Conservation (phyloP, 2,329 filamentous ascomycete species). For the Eurotiales sp. region DNA sequence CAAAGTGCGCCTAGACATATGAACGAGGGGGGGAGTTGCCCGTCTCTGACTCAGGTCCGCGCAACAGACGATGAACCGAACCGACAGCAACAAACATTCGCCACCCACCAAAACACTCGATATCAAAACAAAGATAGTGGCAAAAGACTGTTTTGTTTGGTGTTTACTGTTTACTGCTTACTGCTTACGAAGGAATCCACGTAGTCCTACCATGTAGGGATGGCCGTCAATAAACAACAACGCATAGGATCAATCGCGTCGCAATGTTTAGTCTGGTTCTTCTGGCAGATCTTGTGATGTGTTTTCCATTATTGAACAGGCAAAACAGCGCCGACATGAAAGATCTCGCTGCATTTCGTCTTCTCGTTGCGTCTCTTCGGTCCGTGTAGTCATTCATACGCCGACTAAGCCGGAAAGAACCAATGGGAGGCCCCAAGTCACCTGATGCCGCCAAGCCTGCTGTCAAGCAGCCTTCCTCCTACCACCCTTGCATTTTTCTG, state of each 20-base stretch:
- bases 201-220: background rate
- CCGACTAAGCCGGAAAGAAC: background rate
- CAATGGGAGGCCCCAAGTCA: conserved; percentile 8
- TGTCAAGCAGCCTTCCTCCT: background rate
- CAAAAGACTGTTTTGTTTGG: too few species aligned
- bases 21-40: too few species aligned
- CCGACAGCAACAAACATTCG: too few species aligned
- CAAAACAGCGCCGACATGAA: background rate
- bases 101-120: too few species aligned
- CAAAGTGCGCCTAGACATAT: too few species aligned
- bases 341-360: too few species aligned
- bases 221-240: background rate
- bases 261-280: background rate
- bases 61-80: too few species aligned
- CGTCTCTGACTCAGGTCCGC: too few species aligned
- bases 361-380: background rate
- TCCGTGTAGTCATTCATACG: too few species aligned
- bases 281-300: background rate
- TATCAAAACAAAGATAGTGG: too few species aligned
- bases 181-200: too few species aligned
- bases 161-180: too few species aligned
- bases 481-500: conserved; percentile 6
- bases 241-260: background rate
- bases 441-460: background rate
- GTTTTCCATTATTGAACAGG: background rate